Percentiles rank a stretch among this genome's conserved stretches.
phyloP scores from a whole-genome alignment of 1,284 basidiomycete genomes.

The Polyporus tsugae region DNA sequence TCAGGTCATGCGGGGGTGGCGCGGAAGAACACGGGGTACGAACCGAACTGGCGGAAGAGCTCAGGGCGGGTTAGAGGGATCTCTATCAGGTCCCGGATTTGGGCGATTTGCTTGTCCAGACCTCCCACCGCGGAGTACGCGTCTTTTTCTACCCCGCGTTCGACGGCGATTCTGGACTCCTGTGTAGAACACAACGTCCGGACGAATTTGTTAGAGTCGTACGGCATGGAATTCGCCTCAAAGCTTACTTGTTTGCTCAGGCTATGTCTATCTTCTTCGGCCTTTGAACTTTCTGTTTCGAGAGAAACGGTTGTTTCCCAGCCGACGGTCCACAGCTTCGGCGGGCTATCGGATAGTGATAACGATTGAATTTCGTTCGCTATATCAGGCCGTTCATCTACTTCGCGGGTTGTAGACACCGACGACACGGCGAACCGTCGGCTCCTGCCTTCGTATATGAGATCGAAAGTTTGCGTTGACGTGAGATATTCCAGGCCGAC shows the following conservation, averaged over 20 bases:
- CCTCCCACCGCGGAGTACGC: constrained; percentile 88
- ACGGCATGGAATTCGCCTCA: background rate
- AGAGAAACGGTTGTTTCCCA: constrained; percentile 70
- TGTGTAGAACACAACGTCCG: constrained; percentile 3
- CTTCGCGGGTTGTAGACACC: constrained; percentile 50
- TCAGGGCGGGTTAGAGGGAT: constrained; percentile 92
- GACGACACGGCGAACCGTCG: constrained; percentile 63
- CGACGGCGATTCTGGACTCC: constrained; percentile 56
- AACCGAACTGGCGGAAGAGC: constrained; percentile 90
- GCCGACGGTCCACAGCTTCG: constrained; percentile 60
- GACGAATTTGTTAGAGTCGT: background rate
- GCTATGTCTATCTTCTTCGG: constrained; percentile 15
- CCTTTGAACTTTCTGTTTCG: constrained; percentile 44
- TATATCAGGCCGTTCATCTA: constrained; percentile 44
- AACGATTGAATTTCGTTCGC: constrained; percentile 51
- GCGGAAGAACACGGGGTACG: constrained; percentile 24
- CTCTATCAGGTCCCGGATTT: constrained; percentile 94
- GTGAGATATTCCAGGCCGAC: constrained; percentile 82
- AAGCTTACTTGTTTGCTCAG: background rate
- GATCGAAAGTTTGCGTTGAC: constrained; percentile 64
- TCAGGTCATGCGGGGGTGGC: constrained; percentile 20
- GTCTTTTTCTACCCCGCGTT: constrained; percentile 51
- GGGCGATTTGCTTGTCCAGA: constrained; percentile 85
- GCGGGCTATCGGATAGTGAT: constrained; percentile 45
- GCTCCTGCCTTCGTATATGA: constrained; percentile 67